Percentiles rank a stretch among this genome's conserved stretches.
Evolutionary conservation across 352 stramenopile genomes (phyloP).

Genomic region (Phytopythium oedochilum): DNA sequence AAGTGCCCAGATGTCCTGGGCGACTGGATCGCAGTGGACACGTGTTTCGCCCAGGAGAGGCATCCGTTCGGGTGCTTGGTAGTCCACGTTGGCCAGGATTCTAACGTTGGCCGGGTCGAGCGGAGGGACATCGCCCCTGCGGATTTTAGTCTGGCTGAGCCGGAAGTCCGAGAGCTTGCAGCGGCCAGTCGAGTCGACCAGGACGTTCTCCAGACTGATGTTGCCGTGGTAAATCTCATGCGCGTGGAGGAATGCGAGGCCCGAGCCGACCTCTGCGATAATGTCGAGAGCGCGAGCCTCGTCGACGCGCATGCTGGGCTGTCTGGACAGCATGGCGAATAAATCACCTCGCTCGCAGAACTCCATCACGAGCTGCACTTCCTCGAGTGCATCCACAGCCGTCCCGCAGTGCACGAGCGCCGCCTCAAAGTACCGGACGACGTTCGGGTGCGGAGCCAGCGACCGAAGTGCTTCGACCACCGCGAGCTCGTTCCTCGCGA

Average conservation of each 20-base stretch:
- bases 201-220: conserved; percentile 36
- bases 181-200: conserved; percentile 14
- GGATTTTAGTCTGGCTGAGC: conserved; percentile 8
- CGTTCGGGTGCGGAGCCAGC: conserved; percentile 13
- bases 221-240: conserved; percentile 26
- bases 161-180: conserved; percentile 44
- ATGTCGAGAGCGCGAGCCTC: conserved; percentile 11
- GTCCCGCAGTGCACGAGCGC: neutral
- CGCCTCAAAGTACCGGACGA: conserved; percentile 15
- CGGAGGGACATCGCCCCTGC: neutral
- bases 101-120: neutral
- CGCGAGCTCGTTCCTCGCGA: neutral
- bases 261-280: conserved; percentile 14
- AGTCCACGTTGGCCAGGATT: conserved; percentile 2
- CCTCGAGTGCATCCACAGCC: conserved; percentile 1
- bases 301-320: conserved; percentile 4
- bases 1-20: conserved; percentile 26
- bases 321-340: conserved; percentile 3
- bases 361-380: conserved; percentile 28
- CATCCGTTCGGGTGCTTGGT: conserved; percentile 10
- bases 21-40: conserved; percentile 3
- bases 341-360: conserved; percentile 32
- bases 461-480: neutral
- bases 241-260: conserved; percentile 2
- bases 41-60: neutral